These are phyloP conservation scores for Curvularia sp. DNA, from an alignment of 2,329 filamentous ascomycete species.

Conservation along the genomic window DNA sequence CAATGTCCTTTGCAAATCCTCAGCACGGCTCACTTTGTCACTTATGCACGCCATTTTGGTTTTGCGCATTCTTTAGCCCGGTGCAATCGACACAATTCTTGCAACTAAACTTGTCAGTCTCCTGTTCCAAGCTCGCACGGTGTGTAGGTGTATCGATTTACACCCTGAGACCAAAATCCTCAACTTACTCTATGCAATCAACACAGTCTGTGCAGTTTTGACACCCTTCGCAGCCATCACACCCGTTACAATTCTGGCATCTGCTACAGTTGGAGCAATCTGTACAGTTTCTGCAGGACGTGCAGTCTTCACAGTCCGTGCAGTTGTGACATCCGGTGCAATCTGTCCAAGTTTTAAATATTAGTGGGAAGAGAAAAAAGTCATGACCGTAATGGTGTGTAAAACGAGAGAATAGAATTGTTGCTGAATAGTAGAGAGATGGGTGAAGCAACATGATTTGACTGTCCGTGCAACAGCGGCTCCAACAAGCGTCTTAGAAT, in stretches of 20 bases:
- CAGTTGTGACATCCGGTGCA: slow-evolving; percentile 10
- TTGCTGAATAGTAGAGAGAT: background rate
- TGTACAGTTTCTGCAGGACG: slow-evolving; percentile 3
- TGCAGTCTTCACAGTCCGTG: slow-evolving; percentile 5
- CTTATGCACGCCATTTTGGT: slow-evolving; percentile 16
- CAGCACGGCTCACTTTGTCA: background rate
- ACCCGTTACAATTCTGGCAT: slow-evolving; percentile 5
- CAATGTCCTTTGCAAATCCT: background rate
- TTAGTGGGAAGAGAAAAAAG: background rate
- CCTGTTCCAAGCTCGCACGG: background rate
- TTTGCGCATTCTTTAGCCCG: slow-evolving; percentile 13
- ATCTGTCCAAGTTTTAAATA: slow-evolving; percentile 1
- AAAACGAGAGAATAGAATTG: background rate
- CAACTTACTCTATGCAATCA: slow-evolving; percentile 11
- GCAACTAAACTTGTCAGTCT: slow-evolving; percentile 13
- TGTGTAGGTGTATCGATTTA: background rate
- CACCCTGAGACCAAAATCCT: background rate
- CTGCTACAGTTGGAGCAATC: background rate
- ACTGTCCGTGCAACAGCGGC: background rate
- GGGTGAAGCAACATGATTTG: background rate
- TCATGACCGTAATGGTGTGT: too few relatives aligned
- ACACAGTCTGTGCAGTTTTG: slow-evolving; percentile 12
- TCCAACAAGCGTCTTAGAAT: background rate
- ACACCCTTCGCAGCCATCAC: slow-evolving; percentile 4
- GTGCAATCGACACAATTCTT: slow-evolving; percentile 16